Base-by-base conservation (phyloP, 768 basidiomycete genomes). In the Hygrocybe coccinea region DNA sequence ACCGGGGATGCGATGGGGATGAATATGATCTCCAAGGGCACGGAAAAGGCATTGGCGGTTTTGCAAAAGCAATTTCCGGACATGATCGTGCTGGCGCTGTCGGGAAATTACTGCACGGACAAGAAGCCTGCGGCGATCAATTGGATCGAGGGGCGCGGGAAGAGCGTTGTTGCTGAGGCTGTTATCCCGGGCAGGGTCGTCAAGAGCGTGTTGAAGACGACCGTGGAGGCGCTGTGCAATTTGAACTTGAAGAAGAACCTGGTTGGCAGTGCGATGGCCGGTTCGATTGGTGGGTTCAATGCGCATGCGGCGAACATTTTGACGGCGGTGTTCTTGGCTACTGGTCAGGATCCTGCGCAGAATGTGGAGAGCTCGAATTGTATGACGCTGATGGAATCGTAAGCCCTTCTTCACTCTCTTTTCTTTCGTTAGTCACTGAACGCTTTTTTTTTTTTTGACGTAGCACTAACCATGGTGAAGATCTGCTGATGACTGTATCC, bases 21-120 rank as follows among this genome's bases (percentile, higher is more conserved):
- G 97, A 99, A 99, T 78, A 99, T 98, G 97, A 97, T 98, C 66
- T 91, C 89, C 8, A 99, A 99, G 74, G 97, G 95, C 2, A 94
- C 93, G 9, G 97, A 98, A 76, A 90, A 89, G 72, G 94, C 94
- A 19, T 80, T 99, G 11, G 92, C 88, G 64, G 80, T 78, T 19
- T 79, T 92, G 80, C 78, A 80, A 62, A 76, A 77, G 49, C 71
- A 85, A 64, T 99, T 92, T 77, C 95, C 95, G 3, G 85, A 87
- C 57, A 97, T 97, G 95, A 71, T 84, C 54, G 84, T 93, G 39
- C 80, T 97, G 34, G 90, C 95, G 8, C 80, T 99, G 14, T 91
- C 88, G 5, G 97, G 95, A 44, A 99, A 99, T 70, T 99, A 98
- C 70, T 98, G 97, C 76, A 99, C 93, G 60, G 97, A 99, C 75